Conservation (phyloP, 306 rosid genomes). For the Fragaria iinumae region DNA sequence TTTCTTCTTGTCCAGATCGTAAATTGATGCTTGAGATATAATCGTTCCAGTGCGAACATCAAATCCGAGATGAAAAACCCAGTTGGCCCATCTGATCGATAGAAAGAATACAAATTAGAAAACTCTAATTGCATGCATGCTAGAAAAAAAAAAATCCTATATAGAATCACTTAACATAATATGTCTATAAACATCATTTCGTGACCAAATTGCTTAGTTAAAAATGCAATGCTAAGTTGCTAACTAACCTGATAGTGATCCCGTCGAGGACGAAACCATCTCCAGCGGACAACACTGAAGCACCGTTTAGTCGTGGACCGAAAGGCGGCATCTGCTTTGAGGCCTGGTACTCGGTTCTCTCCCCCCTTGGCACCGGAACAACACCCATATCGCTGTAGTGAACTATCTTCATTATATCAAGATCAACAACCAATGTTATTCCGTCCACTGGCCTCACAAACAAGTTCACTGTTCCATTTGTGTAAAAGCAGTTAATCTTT, state of each 20-base stretch:
- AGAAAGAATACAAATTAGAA: background rate
- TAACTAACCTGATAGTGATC: constrained; percentile 21
- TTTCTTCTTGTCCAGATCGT: background rate
- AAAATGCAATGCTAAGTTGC: too few relatives aligned
- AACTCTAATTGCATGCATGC: background rate
- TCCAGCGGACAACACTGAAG: background rate
- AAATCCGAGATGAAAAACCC: constrained; percentile 13
- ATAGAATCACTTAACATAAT: background rate
- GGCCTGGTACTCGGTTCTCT: constrained; percentile 32
- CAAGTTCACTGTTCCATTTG: constrained; percentile 31
- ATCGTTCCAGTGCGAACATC: constrained; percentile 7
- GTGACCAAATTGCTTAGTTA: too few relatives aligned
- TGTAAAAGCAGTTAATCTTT: constrained; percentile 26
- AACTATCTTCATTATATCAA: constrained; percentile 37
- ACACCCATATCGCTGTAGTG: constrained; percentile 25
- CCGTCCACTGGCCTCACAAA: constrained; percentile 42
- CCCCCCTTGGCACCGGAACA: constrained; percentile 33
- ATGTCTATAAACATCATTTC: background rate
- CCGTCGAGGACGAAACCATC: constrained; percentile 29
- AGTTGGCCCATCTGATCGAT: constrained; percentile 16
- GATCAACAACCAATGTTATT: constrained; percentile 32
- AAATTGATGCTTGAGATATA: constrained; percentile 10
- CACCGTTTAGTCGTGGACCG: constrained; percentile 25
- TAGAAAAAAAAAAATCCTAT: too few relatives aligned
- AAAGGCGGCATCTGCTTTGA: constrained; percentile 34